Evolutionary conservation across 352 stramenopile species (phyloP), one percentile per base, ranked within the genome.

Genomic region (Lagenidium giganteum): DNA sequence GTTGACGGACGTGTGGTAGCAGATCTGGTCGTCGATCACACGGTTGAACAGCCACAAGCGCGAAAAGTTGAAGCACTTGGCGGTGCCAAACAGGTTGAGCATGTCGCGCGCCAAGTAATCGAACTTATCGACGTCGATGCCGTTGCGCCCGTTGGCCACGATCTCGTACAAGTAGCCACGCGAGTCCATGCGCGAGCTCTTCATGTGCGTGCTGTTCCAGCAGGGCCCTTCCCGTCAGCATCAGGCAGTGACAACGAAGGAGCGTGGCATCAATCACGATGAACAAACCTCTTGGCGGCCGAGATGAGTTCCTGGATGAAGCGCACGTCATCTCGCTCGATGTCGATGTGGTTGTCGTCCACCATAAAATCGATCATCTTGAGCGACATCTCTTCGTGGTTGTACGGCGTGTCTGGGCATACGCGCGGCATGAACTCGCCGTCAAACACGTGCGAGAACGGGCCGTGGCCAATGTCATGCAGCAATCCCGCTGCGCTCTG

Each of bases 371-470:
- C 77, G 43, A 94, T 67, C 70, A 93, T 89, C 14, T 56, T 56
- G 23, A 87, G 44, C 37, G 75, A 93, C 68, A 90, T 91, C 31
- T 88, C 66, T 49, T 95, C 85, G 55, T 96, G 85, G 37, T 71
- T 60, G 57, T 91, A 96, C 9, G 11, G 33, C 37, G 14, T 47
- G 24, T 27, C 43, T 28, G 69, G 54, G 12, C 58, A 47, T 18
- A 85, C 68, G n/a, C 54, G 61, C 16, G 65, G 68, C 60, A 96
- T 89, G 51, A 97, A 96, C 40, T 87, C 67, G 34, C 80, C 69
- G 60, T 98, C 95, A 60, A 96, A 99, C 5, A 98, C 68, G 59
- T 99, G 96, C 17, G 77, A 96, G 61, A 96, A 98, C 2, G 95
- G 93, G 1, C 96, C 96, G 58, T 99, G 96, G 3, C 95, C 90